Evolutionary conservation across 2,329 filamentous ascomycete genomes (phyloP).

Genomic region (Apiospora pterosperma): DNA sequence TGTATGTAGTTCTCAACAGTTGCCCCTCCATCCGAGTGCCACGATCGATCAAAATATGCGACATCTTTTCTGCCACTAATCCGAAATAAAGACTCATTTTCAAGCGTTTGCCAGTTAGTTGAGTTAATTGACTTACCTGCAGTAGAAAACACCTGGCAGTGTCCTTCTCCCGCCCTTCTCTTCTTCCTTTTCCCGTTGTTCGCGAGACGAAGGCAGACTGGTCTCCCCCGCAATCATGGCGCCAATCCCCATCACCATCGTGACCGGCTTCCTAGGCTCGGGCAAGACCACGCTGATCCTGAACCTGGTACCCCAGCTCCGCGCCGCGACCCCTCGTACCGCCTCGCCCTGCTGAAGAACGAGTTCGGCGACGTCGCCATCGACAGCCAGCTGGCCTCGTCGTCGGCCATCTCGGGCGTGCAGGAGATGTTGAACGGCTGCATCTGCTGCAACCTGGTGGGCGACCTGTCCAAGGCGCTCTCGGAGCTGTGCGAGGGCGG

Average conservation of each 20-base stretch:
- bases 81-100: neutral
- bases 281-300: slow-evolving; percentile 96
- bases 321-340: slow-evolving; percentile 68
- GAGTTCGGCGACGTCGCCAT: slow-evolving; percentile 95
- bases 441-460: slow-evolving; percentile 98
- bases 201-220: neutral
- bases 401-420: slow-evolving; percentile 80
- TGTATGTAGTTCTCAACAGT: neutral
- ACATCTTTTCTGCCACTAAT: neutral
- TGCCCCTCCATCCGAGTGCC: slow-evolving; percentile 7
- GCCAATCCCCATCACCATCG: slow-evolving; percentile 85
- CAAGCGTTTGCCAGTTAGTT: neutral
- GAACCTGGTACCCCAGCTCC: slow-evolving; percentile 87
- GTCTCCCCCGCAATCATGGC: slow-evolving; percentile 41
- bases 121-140: neutral
- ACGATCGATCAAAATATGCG: neutral
- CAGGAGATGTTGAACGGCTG: slow-evolving; percentile 94
- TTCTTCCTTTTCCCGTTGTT: neutral
- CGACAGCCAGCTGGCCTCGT: slow-evolving; percentile 85
- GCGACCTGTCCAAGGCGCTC: slow-evolving; percentile 80
- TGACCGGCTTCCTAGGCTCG: slow-evolving; percentile 93
- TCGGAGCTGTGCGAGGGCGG: slow-evolving; percentile 54
- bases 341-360: slow-evolving; percentile 92
- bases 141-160: neutral
- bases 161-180: neutral